Base-by-base conservation (phyloP, 2,329 filamentous ascomycete species). In the Westerdykella aurantiaca region DNA sequence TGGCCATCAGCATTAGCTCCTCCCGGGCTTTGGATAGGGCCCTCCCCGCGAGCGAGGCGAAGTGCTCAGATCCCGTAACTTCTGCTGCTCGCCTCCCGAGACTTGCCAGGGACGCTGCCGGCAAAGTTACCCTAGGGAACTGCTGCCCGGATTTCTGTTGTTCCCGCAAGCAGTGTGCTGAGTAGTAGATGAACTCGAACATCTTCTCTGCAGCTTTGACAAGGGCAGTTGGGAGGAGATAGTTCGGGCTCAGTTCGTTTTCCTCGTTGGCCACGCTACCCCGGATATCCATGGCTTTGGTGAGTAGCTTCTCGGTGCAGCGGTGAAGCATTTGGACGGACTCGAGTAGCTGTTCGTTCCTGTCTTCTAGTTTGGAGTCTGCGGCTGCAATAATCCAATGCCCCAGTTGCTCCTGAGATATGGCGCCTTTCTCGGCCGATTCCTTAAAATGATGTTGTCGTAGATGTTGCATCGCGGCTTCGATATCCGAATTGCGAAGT, bases 171-270 rank as follows among this genome's bases (percentile, higher is more conserved):
- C 18, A 21, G 18, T 21, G 18, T 39, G 18, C 18, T 21, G 18
- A 21, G 6, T 21, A 21, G 37, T 41, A 47, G n/a, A 47, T 34
- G 38, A 44, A 41, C 22, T 44, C 37, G 31, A 47, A 41, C 13
- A 38, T 25, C 31, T 41, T 43, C 33, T 37, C 13, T 6, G 37
- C 41, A 29, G 45, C 37, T 21, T 44, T 44, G 33, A 47, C 45
- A 9, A 44, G 22, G n/a, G 31, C 34, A 12, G 37, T 16, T 3
- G 41, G 41, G 11, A 47, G 22, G 3, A 47, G 18, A 23, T 12
- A 44, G 5, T 38, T 37, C 2, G n/a, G 14, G 7, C 25, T 13
- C 22, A 34, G 38, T 22, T 44, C 23, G 10, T 44, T 40, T 17
- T 44, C 29, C 14, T 44, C 45, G 31, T 44, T 35, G 5, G 23